Conservation (phyloP, 2,329 filamentous ascomycete species). For the Neonectria sp. region DNA sequence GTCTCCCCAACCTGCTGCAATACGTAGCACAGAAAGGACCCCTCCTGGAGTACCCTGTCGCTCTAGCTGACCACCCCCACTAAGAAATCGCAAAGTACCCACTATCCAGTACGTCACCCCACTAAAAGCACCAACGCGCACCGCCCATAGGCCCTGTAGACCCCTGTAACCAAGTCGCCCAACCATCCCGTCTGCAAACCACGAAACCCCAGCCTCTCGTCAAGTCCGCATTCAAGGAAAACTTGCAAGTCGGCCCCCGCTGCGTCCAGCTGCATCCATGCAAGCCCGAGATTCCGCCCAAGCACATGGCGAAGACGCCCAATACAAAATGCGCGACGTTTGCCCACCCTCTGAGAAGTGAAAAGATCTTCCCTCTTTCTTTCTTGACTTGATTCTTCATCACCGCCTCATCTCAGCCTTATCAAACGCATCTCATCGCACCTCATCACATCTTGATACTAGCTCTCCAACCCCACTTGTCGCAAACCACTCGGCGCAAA, state of each 20-base stretch:
- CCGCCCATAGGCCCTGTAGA: slow-evolving; percentile 7
- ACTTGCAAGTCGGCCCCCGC: neutral
- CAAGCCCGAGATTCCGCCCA: slow-evolving; percentile 5
- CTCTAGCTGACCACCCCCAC: slow-evolving; percentile 1
- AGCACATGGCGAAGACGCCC: slow-evolving; percentile 1
- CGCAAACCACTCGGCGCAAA: neutral
- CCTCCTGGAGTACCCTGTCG: neutral
- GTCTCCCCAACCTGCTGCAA: slow-evolving; percentile 7
- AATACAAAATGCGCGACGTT: slow-evolving; percentile 26
- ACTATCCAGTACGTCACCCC: neutral
- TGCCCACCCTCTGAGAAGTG: slow-evolving; percentile 26
- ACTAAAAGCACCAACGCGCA: neutral
- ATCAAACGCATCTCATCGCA: neutral
- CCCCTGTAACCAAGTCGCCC: neutral
- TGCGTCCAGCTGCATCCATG: neutral
- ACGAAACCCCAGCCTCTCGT: slow-evolving; percentile 24
- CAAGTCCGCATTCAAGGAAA: slow-evolving; percentile 7
- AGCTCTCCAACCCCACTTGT: neutral
- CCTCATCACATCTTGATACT: neutral
- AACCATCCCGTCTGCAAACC: slow-evolving; percentile 10
- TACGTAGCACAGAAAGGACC: neutral
- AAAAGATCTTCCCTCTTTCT: slow-evolving; percentile 4
- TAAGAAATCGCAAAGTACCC: neutral
- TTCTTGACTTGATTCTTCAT: neutral
- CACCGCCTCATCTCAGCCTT: neutral